Evolutionary conservation across 768 basidiomycete species (phyloP).

Genomic region (Dictyophora rubrovolvata): DNA sequence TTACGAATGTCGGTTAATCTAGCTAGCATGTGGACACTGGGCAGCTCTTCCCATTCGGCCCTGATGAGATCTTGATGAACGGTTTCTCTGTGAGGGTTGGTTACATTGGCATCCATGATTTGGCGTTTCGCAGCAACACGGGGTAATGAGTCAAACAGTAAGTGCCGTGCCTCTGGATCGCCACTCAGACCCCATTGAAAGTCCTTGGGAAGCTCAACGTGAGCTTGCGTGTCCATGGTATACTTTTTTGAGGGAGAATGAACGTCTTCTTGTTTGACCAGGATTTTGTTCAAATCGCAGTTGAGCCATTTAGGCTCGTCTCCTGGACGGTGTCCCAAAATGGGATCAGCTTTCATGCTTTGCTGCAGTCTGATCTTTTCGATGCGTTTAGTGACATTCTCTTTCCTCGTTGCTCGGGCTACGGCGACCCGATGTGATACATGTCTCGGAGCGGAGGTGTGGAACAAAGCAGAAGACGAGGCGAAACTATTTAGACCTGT

Average conservation of each 20-base stretch:
- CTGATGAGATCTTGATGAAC: constrained; percentile 6
- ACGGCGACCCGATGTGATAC: constrained; percentile 17
- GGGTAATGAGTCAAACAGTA: constrained; percentile 64
- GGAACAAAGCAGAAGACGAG: background rate
- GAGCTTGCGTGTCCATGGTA: background rate
- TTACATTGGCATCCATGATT: constrained; percentile 10
- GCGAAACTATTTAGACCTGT: background rate
- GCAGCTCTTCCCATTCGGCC: constrained; percentile 26
- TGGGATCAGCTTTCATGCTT: constrained; percentile 46
- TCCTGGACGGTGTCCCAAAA: constrained; percentile 61
- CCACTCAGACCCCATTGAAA: constrained; percentile 57
- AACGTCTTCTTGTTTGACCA: constrained; percentile 48
- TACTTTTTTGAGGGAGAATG: constrained; percentile 12
- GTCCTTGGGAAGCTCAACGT: constrained; percentile 39
- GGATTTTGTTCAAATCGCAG: constrained; percentile 53
- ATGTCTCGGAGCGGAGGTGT: background rate
- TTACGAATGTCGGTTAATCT: constrained; percentile 76
- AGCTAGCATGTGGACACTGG: constrained; percentile 49
- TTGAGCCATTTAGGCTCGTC: constrained; percentile 59
- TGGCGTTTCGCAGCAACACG: constrained; percentile 31
- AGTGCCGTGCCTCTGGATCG: constrained; percentile 35
- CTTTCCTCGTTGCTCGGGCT: constrained; percentile 22
- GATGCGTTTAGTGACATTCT: constrained; percentile 31
- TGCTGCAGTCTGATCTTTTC: constrained; percentile 29
- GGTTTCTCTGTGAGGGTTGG: constrained; percentile 8